Evolutionary conservation across 169 alveolate species (phyloP).

Genomic region (Cryptosporidium meleagridis): DNA sequence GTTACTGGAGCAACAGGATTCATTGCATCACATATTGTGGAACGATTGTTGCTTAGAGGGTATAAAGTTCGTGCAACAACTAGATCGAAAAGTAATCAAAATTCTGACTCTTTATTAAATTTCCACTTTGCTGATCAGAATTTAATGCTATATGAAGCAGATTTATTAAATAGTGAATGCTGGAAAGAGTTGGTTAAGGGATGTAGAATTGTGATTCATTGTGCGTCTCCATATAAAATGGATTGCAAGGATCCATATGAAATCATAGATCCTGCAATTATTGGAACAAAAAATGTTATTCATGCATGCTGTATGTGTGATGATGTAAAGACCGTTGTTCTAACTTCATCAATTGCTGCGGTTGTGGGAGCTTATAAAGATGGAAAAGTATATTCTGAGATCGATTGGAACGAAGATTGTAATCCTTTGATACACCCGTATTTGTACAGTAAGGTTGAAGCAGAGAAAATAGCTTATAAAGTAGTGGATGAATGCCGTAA

Average conservation of each 20-base stretch:
- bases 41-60: slow-evolving; percentile 63
- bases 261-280: slow-evolving; percentile 59
- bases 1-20: slow-evolving; percentile 72
- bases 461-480: slow-evolving; percentile 43
- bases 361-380: slow-evolving; percentile 48
- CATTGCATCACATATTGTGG: slow-evolving; percentile 68
- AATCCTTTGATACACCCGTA: slow-evolving; percentile 59
- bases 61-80: slow-evolving; percentile 74
- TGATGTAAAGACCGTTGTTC: slow-evolving; percentile 64
- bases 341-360: slow-evolving; percentile 72
- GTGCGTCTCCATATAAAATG: slow-evolving; percentile 74
- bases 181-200: slow-evolving; percentile 53
- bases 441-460: slow-evolving; percentile 59
- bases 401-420: slow-evolving; percentile 68
- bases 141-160: slow-evolving; percentile 28
- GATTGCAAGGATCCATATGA: slow-evolving; percentile 71
- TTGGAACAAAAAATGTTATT: slow-evolving; percentile 64
- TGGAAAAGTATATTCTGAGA: slow-evolving; percentile 69
- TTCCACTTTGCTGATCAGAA: slow-evolving; percentile 42
- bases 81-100: slow-evolving; percentile 24
- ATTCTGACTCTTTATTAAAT: background rate
- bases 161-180: slow-evolving; percentile 7
- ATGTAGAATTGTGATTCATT: slow-evolving; percentile 54
- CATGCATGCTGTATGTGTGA: slow-evolving; percentile 65
- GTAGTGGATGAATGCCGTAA: slow-evolving; percentile 57